These are phyloP conservation scores for Globisporangium recalcitrans DNA, from an alignment of 352 stramenopile genomes.

Conservation along the genomic window DNA sequence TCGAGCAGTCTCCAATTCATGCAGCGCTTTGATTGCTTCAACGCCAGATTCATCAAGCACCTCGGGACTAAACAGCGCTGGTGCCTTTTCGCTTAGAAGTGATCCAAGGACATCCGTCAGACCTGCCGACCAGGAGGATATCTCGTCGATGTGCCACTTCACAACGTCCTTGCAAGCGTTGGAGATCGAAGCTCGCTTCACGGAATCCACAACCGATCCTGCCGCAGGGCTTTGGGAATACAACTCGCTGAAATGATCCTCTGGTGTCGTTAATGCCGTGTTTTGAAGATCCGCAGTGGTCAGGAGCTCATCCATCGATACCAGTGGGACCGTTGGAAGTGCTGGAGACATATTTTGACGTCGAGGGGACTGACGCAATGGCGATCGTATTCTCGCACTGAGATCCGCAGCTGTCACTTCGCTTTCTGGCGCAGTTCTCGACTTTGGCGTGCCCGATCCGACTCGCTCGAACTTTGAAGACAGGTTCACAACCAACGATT, in stretches of 20 bases:
- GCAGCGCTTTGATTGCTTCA: slow-evolving; percentile 41
- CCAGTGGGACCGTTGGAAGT: slow-evolving; percentile 3
- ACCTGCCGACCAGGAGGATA: slow-evolving; percentile 39
- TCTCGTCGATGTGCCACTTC: slow-evolving; percentile 39
- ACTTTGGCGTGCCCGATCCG: slow-evolving; percentile 21
- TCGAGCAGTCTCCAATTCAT: slow-evolving; percentile 36
- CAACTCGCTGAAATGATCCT: slow-evolving; percentile 14
- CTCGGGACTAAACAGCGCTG: slow-evolving; percentile 35
- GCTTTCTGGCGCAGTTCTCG: slow-evolving; percentile 5
- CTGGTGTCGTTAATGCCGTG: slow-evolving; percentile 8
- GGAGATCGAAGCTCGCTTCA: slow-evolving; percentile 33
- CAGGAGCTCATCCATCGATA: slow-evolving; percentile 47
- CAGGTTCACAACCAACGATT: slow-evolving; percentile 70
- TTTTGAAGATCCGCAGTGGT: slow-evolving; percentile 26
- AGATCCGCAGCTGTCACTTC: slow-evolving; percentile 14
- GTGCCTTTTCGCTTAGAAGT: slow-evolving; percentile 41
- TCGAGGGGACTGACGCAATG: slow-evolving; percentile 11
- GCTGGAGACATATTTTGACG: background rate
- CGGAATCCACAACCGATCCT: slow-evolving; percentile 16
- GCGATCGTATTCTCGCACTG: slow-evolving; percentile 15
- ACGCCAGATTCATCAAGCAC: slow-evolving; percentile 26
- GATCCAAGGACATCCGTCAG: slow-evolving; percentile 41
- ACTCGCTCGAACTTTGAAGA: slow-evolving; percentile 70
- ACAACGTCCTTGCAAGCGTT: slow-evolving; percentile 40
- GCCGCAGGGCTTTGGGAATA: background rate